phyloP scores from a whole-genome alignment of 2,329 filamentous ascomycete species.

The Myriosclerotinia duriaeana region DNA sequence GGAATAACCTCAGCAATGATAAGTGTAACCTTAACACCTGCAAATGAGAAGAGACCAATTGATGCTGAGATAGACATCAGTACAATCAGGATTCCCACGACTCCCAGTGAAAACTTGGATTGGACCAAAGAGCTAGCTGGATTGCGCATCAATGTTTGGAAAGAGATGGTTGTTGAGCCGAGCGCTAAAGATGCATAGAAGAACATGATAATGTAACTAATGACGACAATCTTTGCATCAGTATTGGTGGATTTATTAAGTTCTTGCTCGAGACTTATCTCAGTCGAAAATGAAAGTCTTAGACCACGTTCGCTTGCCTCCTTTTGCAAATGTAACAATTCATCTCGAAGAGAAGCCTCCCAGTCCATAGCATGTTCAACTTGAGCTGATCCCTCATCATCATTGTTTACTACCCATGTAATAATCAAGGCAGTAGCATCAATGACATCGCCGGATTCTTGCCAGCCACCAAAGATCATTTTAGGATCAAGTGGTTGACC shows the following conservation, averaged over 20 bases:
- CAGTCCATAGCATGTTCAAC: slow-evolving; percentile 81
- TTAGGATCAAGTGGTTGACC: slow-evolving; percentile 83
- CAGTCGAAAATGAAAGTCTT: slow-evolving; percentile 88
- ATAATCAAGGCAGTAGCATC: slow-evolving; percentile 79
- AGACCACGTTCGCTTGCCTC: slow-evolving; percentile 79
- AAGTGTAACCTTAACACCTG: slow-evolving; percentile 88
- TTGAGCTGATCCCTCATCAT: slow-evolving; percentile 68
- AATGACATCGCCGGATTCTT: slow-evolving; percentile 61
- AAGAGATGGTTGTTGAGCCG: slow-evolving; percentile 79
- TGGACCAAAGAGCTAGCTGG: slow-evolving; percentile 84
- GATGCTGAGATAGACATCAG: slow-evolving; percentile 96
- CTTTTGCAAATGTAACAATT: slow-evolving; percentile 72
- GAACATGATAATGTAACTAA: slow-evolving; percentile 99
- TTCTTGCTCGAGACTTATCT: slow-evolving; percentile 92
- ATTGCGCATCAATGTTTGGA: slow-evolving; percentile 75
- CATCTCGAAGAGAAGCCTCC: slow-evolving; percentile 74
- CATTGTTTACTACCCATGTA: slow-evolving; percentile 94
- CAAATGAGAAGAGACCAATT: slow-evolving; percentile 89
- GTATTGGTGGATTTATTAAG: slow-evolving; percentile 98
- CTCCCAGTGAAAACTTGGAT: slow-evolving; percentile 94
- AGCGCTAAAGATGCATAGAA: slow-evolving; percentile 91
- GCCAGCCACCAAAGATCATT: slow-evolving; percentile 81
- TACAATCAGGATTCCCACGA: slow-evolving; percentile 91
- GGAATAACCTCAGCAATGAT: slow-evolving; percentile 99
- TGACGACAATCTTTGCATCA: slow-evolving; percentile 91